A percentile compares a stretch with the other conserved stretches of the same genome.
Conservation (phyloP, 2,329 filamentous ascomycete species). For the Colletotrichum sp. region DNA sequence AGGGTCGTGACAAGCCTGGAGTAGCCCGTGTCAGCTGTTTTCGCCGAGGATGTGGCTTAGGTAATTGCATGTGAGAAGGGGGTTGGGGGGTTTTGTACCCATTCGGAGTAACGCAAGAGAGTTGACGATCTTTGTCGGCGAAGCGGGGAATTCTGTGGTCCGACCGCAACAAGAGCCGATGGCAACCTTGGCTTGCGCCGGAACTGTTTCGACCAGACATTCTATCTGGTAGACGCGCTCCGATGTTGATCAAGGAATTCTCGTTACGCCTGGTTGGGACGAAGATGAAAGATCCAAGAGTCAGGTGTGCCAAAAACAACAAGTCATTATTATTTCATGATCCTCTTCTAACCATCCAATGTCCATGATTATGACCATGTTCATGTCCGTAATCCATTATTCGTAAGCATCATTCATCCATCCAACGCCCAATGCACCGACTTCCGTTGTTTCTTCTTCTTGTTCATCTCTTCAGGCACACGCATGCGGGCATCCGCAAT, state of each 20-base stretch:
- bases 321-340: background rate
- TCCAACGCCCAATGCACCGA: slow-evolving; percentile 18
- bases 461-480: background rate
- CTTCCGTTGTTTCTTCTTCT: background rate
- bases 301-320: background rate
- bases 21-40: background rate
- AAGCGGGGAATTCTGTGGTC: background rate
- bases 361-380: background rate
- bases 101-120: background rate
- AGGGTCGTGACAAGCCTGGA: background rate
- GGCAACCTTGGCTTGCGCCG: background rate
- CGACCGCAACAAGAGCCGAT: background rate
- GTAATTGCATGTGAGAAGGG: slow-evolving; percentile 17
- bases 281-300: background rate
- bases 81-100: background rate
- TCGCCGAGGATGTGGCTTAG: slow-evolving; percentile 13
- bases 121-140: background rate
- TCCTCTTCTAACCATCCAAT: background rate
- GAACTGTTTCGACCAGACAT: background rate
- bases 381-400: background rate
- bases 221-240: background rate
- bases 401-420: background rate
- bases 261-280: background rate
- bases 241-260: background rate
- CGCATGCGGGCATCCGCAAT: background rate